These are phyloP conservation scores for Sinapis alba DNA, from an alignment of 441 rosid genomes.

Conservation along the genomic window DNA sequence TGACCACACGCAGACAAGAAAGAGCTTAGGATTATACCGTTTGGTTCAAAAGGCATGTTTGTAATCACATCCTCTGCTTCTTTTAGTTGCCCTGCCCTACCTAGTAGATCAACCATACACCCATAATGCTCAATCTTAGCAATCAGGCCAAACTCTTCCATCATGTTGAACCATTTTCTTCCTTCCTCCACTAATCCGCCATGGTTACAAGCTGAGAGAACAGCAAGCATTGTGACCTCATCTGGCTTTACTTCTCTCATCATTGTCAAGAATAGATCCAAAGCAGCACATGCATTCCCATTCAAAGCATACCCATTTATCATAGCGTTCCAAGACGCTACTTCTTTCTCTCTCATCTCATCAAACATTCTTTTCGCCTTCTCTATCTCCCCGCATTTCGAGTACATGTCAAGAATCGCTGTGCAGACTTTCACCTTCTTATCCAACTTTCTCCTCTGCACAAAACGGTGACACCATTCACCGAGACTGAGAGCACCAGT, in stretches of 20 bases:
- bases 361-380: conserved; percentile 47
- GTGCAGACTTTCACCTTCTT: conserved; percentile 48
- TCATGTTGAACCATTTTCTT: conserved; percentile 51
- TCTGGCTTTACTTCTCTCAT: conserved; percentile 46
- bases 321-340: conserved; percentile 65
- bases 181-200: conserved; percentile 61
- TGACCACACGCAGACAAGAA: conserved; percentile 58
- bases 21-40: conserved; percentile 54
- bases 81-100: conserved; percentile 52
- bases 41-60: conserved; percentile 53
- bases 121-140: conserved; percentile 61
- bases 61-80: conserved; percentile 56
- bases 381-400: conserved; percentile 58
- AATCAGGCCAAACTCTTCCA: conserved; percentile 44
- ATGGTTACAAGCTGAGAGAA: conserved; percentile 63
- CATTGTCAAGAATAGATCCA: conserved; percentile 48
- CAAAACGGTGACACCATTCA: conserved; percentile 51
- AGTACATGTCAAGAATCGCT: conserved; percentile 62
- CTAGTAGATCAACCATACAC: conserved; percentile 57
- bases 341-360: conserved; percentile 44
- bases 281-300: conserved; percentile 54
- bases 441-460: conserved; percentile 46
- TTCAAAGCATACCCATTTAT: conserved; percentile 58
- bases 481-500: conserved; percentile 56
- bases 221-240: conserved; percentile 56